Evolutionary conservation across 768 basidiomycete species (phyloP), one percentile per base, ranked within the genome.

Genomic region (Hysterangium stoloniferum): DNA sequence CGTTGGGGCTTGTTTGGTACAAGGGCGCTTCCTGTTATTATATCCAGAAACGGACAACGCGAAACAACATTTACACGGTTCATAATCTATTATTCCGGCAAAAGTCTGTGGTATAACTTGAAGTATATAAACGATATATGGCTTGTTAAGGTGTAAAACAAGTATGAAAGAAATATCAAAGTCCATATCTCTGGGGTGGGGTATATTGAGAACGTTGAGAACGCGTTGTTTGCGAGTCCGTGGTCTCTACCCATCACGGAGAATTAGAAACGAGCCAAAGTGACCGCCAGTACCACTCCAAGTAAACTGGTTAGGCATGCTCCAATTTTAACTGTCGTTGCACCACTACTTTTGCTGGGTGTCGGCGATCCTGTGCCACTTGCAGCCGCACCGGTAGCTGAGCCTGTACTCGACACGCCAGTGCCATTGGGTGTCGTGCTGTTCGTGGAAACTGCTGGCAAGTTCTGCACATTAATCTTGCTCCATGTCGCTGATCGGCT

Each of bases 401-500:
- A 24, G 37, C 27, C 17, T 13, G 24, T 20, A 15, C 44, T 17
- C 12, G 22, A 15, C n/a, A 13, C 5, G 5, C 32, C 35, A 1
- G 33, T 36, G 11, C 8, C 20, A 25, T 35, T 27, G 13, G 20
- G 19, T n/a, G 49, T 33, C 11, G 38, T n/a, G 25, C 43, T 51
- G 13, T 28, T n/a, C n/a, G 35, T 6, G 17, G 49, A 51, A 11
- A 48, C 22, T 8, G 37, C 15, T 12, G 49, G 49, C 29, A 51
- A 40, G 29, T 40, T 40, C 17, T 51, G 22, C 17, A 51, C 49
- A 27, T 25, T 42, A 20, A 51, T 51, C 20, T 28, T 66, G 81
- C 82, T 85, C 25, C 69, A 57, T 4, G 76, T 73, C 1, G 63
- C 64, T 22, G 59, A 59, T 3, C 71, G 58, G 61, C 78, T 78